Evolutionary conservation across 257 asterid genomes (phyloP).

Genomic region (Solanum gandarillasii): DNA sequence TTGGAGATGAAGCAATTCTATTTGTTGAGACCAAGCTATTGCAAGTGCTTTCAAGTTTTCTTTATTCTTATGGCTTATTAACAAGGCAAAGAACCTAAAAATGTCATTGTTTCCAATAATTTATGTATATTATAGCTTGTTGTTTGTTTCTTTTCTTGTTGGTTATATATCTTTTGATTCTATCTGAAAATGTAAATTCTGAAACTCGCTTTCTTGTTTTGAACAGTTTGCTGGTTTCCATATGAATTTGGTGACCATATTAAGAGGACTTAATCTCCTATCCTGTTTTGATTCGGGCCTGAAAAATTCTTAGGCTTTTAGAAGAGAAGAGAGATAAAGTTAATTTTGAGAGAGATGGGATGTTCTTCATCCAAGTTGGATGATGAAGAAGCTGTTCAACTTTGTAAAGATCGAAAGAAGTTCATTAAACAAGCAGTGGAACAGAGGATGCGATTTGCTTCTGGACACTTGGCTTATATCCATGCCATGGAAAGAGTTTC

Average conservation of each 20-base stretch:
- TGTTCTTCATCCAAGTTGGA: slow-evolving; percentile 90
- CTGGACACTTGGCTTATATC: slow-evolving; percentile 80
- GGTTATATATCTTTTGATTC: slow-evolving; percentile 7
- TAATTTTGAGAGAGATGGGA: slow-evolving; percentile 51
- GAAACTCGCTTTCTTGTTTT: neutral
- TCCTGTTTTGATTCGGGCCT: slow-evolving; percentile 40
- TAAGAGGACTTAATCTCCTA: slow-evolving; percentile 18
- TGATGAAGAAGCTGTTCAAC: slow-evolving; percentile 81
- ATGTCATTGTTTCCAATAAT: neutral
- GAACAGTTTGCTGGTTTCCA: slow-evolving; percentile 8
- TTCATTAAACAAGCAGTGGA: slow-evolving; percentile 89
- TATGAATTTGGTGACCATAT: slow-evolving; percentile 46
- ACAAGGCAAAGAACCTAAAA: neutral
- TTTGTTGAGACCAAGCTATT: neutral
- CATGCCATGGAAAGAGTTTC: slow-evolving; percentile 81
- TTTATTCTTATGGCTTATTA: neutral
- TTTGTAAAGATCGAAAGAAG: slow-evolving; percentile 82
- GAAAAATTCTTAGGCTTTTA: slow-evolving; percentile 25
- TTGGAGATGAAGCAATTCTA: neutral
- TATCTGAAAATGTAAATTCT: neutral
- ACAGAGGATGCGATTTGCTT: slow-evolving; percentile 56
- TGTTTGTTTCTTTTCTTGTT: slow-evolving; percentile 4
- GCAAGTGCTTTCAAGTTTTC: neutral
- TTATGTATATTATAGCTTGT: neutral
- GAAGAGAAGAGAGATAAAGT: neutral